Conservation (phyloP, 1,139 yeast species). For the Saccharomyces hybrid region DNA sequence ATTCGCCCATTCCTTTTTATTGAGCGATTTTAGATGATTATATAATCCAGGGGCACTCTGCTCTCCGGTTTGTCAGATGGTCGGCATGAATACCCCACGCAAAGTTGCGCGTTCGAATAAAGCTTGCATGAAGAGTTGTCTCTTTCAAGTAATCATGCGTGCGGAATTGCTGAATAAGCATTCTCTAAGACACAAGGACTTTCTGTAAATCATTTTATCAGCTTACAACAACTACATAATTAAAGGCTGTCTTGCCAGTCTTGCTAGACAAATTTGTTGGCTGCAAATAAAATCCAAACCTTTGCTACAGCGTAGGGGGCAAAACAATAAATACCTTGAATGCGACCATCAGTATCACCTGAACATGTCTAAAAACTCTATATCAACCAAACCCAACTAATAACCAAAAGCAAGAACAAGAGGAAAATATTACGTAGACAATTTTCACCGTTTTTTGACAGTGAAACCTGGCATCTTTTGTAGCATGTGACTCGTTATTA, state of each 20-base stretch:
- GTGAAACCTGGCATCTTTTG: too few relatives aligned
- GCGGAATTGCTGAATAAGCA: neutral
- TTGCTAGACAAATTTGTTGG: neutral
- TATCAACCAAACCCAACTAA: too few relatives aligned
- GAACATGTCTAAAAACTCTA: too few relatives aligned
- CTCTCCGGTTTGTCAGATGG: neutral
- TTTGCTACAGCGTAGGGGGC: too few relatives aligned
- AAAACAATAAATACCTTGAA: too few relatives aligned
- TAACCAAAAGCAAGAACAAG: too few relatives aligned
- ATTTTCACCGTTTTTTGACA: too few relatives aligned
- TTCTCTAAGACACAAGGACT: neutral
- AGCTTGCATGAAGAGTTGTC: neutral
- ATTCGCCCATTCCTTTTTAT: too few relatives aligned
- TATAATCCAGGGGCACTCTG: neutral
- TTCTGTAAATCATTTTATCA: neutral
- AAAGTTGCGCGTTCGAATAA: neutral
- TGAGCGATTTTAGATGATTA: neutral
- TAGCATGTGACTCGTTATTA: too few relatives aligned
- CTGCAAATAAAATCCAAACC: too few relatives aligned
- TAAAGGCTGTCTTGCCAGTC: neutral
- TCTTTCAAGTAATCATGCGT: neutral
- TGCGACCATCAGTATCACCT: too few relatives aligned
- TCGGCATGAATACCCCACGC: neutral
- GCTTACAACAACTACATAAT: neutral
- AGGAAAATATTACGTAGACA: too few relatives aligned